These are phyloP conservation scores for Cercospora beticola DNA, from an alignment of 2,329 filamentous ascomycete species.

Conservation along the genomic window DNA sequence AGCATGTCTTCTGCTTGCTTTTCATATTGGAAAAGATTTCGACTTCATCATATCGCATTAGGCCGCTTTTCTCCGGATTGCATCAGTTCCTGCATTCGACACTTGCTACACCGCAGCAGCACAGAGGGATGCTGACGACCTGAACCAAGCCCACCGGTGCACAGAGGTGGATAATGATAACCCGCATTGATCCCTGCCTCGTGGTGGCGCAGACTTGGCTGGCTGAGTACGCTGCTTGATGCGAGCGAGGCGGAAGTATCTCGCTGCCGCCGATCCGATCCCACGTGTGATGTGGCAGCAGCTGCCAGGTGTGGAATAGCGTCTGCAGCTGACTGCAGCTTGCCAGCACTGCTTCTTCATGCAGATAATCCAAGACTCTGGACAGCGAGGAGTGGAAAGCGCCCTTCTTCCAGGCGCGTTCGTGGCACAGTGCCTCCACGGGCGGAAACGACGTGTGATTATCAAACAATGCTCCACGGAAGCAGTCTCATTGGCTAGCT, in stretches of 20 bases:
- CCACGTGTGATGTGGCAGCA: not conserved
- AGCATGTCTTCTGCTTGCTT: not conserved
- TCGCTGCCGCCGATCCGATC: constrained; percentile 2
- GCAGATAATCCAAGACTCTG: not conserved
- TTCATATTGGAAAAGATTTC: not conserved
- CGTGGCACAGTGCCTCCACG: not conserved
- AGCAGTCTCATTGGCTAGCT: not conserved
- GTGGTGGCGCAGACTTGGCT: constrained; percentile 1
- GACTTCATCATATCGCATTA: not conserved
- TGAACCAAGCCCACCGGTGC: not conserved
- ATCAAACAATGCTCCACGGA: not conserved
- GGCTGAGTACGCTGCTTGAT: not conserved
- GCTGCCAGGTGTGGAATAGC: not conserved
- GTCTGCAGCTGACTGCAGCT: not conserved
- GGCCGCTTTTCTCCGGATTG: not conserved
- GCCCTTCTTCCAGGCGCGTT: not conserved
- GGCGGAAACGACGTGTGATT: not conserved
- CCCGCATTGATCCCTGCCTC: not conserved
- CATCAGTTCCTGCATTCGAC: not conserved
- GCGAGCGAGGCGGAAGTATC: not conserved
- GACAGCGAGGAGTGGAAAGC: not conserved
- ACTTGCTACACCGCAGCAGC: not conserved
- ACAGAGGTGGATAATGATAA: not conserved
- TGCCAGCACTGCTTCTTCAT: not conserved
- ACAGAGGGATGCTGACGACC: not conserved